A percentile compares a stretch with the other conserved stretches of the same genome.
Evolutionary conservation across 2,329 filamentous ascomycete species (phyloP).

Genomic region (Beauveria sp.): DNA sequence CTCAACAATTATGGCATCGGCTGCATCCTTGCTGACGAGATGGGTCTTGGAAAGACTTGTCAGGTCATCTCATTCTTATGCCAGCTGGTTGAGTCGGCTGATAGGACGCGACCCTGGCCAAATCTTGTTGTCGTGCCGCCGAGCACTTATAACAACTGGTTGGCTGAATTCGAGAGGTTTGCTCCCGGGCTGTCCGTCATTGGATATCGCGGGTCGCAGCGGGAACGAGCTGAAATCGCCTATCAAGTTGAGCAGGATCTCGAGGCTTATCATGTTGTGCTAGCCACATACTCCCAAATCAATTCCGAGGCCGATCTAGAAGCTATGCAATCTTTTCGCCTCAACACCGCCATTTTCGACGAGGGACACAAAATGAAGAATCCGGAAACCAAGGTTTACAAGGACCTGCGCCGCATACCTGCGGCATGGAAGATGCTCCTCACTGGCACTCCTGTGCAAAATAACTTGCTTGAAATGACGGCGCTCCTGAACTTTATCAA

Average conservation of each 20-base stretch:
- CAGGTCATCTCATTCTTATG: slow-evolving; percentile 91
- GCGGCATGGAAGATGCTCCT: slow-evolving; percentile 81
- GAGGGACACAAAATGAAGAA: slow-evolving; percentile 95
- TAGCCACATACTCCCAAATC: slow-evolving; percentile 55
- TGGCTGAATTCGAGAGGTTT: slow-evolving; percentile 81
- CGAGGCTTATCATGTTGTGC: slow-evolving; percentile 54
- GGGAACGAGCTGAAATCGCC: slow-evolving; percentile 60
- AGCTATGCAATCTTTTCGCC: slow-evolving; percentile 39
- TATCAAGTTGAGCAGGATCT: slow-evolving; percentile 57
- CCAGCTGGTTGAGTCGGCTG: slow-evolving; percentile 61
- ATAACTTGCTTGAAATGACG: slow-evolving; percentile 88
- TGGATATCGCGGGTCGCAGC: slow-evolving; percentile 60
- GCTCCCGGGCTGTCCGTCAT: slow-evolving; percentile 69
- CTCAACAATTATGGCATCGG: slow-evolving; percentile 73
- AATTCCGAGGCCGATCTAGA: slow-evolving; percentile 42
- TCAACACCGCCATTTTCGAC: slow-evolving; percentile 68
- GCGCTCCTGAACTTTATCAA: slow-evolving; percentile 92
- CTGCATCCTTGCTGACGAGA: slow-evolving; percentile 93
- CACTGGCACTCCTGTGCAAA: slow-evolving; percentile 71
- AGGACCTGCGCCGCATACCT: slow-evolving; percentile 67
- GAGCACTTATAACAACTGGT: slow-evolving; percentile 93
- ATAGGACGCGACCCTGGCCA: slow-evolving; percentile 48
- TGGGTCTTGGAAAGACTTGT: slow-evolving; percentile 94
- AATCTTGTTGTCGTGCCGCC: slow-evolving; percentile 85
- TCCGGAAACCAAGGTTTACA: slow-evolving; percentile 72